phyloP scores from a whole-genome alignment of 306 rosid genomes.

The Trifolium dubium region DNA sequence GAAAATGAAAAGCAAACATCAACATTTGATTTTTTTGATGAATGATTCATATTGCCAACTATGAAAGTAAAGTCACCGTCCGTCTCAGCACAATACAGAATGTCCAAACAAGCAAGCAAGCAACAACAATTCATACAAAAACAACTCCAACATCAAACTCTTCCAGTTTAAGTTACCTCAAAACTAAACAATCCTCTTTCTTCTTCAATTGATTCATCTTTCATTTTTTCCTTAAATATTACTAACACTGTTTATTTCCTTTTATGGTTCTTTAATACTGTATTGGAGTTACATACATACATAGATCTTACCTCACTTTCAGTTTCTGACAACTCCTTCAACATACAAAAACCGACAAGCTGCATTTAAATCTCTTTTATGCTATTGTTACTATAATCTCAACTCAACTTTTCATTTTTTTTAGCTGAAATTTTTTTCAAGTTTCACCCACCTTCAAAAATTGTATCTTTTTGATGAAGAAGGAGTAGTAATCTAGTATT shows the following conservation, averaged over 20 bases:
- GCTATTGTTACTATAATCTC: too few species aligned
- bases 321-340: constrained; percentile 29
- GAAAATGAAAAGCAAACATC: not conserved
- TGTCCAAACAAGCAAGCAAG: not conserved
- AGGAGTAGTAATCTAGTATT: not conserved
- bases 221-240: not conserved
- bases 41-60: constrained; percentile 42
- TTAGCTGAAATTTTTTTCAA: constrained; percentile 29
- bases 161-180: not conserved
- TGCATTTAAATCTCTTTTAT: constrained; percentile 34
- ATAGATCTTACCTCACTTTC: constrained; percentile 53
- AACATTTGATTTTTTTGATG: too few species aligned
- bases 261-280: constrained; percentile 28
- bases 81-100: not conserved
- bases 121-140: not conserved
- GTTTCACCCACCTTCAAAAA: constrained; percentile 45
- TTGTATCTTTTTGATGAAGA: constrained; percentile 48
- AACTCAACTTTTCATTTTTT: too few species aligned
- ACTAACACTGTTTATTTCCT: not conserved
- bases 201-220: not conserved
- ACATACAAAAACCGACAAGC: constrained; percentile 13
- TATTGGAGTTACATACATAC: constrained; percentile 12
- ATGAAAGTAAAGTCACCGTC: constrained; percentile 51
- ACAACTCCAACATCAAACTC: not conserved
- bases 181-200: too few species aligned